These are phyloP conservation scores for Fusarium camptoceras DNA, from an alignment of 2,329 filamentous ascomycete genomes.

Conservation along the genomic window DNA sequence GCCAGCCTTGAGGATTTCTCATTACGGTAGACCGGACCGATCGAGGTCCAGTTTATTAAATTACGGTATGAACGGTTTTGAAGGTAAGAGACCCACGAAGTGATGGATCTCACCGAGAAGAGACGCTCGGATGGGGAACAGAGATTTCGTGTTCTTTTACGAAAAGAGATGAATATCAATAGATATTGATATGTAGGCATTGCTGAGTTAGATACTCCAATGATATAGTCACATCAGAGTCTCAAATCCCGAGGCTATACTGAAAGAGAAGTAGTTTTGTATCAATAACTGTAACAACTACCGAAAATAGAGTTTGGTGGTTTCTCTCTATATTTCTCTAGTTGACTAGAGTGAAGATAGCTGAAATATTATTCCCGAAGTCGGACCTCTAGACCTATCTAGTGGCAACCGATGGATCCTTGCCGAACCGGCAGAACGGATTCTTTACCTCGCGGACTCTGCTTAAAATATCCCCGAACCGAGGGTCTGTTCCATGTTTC, in stretches of 20 bases:
- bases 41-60: not conserved
- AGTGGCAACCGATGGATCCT: slow-evolving; percentile 3
- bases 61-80: not conserved
- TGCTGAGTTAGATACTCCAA: not conserved
- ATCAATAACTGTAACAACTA: not conserved
- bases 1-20: not conserved
- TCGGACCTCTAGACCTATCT: not conserved
- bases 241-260: not conserved
- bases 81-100: not conserved
- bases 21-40: not conserved
- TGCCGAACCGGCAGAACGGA: slow-evolving; percentile 18
- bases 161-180: not conserved
- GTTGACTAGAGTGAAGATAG: not conserved
- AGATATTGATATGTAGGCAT: not conserved
- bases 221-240: not conserved
- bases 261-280: not conserved
- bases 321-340: not conserved
- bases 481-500: not conserved
- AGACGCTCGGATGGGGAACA: slow-evolving; percentile 16
- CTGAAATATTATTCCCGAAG: slow-evolving; percentile 10
- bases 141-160: not conserved
- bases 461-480: slow-evolving; percentile 4
- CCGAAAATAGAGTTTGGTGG: not conserved
- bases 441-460: slow-evolving; percentile 2
- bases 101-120: slow-evolving; percentile 5